Percentiles rank a stretch among this genome's conserved stretches.
Evolutionary conservation across 2,329 filamentous ascomycete genomes (phyloP).

Genomic region (Diaporthe humulicola): DNA sequence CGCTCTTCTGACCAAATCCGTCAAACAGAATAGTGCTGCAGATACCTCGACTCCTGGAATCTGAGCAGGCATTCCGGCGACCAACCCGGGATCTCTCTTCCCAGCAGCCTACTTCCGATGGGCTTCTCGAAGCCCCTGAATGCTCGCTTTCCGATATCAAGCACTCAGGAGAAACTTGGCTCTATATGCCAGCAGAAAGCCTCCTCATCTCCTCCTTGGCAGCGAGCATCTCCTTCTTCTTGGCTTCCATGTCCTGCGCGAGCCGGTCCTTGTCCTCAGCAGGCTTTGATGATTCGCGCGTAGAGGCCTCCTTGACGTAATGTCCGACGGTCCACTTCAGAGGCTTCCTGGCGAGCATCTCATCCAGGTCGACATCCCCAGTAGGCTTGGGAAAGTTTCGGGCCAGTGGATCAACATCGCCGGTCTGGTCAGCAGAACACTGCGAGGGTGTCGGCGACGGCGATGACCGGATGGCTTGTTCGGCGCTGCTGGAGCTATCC

Average conservation of each 20-base stretch:
- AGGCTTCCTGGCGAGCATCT: constrained; percentile 59
- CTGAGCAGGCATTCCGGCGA: too few relatives aligned
- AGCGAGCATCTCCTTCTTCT: constrained; percentile 61
- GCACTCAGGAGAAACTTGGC: background rate
- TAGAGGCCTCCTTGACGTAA: constrained; percentile 47
- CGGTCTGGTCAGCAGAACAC: background rate
- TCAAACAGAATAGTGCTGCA: background rate
- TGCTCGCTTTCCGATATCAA: background rate
- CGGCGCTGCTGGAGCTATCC: constrained; percentile 22
- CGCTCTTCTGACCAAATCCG: background rate
- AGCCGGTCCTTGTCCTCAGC: constrained; percentile 51
- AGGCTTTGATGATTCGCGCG: constrained; percentile 44
- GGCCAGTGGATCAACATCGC: constrained; percentile 50
- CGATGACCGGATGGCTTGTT: constrained; percentile 23
- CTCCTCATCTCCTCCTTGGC: constrained; percentile 47
- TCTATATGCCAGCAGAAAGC: constrained; percentile 25
- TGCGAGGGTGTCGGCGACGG: background rate
- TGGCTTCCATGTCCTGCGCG: constrained; percentile 57
- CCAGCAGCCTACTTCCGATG: too few relatives aligned
- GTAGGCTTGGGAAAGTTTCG: constrained; percentile 57
- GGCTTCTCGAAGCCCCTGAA: too few relatives aligned
- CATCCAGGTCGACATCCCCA: constrained; percentile 55
- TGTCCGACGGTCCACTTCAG: constrained; percentile 55
- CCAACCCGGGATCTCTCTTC: too few relatives aligned
- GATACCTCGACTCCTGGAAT: background rate